Evolutionary conservation across 257 asterid genomes (phyloP), one percentile per base, ranked within the genome.

Genomic region (Craterostigma plantagineum): DNA sequence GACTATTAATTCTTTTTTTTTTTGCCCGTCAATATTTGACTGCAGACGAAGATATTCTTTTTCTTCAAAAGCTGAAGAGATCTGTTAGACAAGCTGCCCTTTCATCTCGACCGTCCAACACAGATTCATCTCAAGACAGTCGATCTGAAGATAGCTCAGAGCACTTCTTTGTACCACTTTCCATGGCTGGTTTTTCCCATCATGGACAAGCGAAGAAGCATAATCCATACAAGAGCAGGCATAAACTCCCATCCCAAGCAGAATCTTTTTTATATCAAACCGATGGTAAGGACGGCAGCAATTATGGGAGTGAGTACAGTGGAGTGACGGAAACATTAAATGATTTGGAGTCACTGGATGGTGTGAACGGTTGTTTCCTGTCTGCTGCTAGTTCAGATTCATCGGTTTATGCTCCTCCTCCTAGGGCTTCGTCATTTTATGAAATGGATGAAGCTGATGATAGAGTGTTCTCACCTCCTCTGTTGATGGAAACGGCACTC

Each of bases 61-160:
- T 61, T 53, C 75, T 80, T 30, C 94, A 77, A 67, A 76, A 83
- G 55, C 61, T 87, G 71, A 82, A 75, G 73, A 76, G 85, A 73
- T 76, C 95, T 43, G 95, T 87, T 51, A 70, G 98, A 66, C 90
- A 79, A 74, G 95, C 98, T 64, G 98, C 93, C 51, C 90, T 79
- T 56, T 52, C 69, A 43, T 67, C 75, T 45, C 77, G 62, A 60
- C 45, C 67, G 14, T 55, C 67, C 68, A 64, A 69, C 68, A 50
- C 51, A 35, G 95, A 74, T 38, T 71, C 86, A 52, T 82, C 93
- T 39, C 85, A 58, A 46, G 98, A 76, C 53, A 76, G 79, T 59
- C 91, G 68, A 52, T 75, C 91, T 63, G 83, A 77, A 70, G 93
- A 82, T 57, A 63, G 83, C 64, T 74, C 81, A 11, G 95, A 77